phyloP scores from a whole-genome alignment of 2,329 filamentous ascomycete species.

The Xylaria digitata region DNA sequence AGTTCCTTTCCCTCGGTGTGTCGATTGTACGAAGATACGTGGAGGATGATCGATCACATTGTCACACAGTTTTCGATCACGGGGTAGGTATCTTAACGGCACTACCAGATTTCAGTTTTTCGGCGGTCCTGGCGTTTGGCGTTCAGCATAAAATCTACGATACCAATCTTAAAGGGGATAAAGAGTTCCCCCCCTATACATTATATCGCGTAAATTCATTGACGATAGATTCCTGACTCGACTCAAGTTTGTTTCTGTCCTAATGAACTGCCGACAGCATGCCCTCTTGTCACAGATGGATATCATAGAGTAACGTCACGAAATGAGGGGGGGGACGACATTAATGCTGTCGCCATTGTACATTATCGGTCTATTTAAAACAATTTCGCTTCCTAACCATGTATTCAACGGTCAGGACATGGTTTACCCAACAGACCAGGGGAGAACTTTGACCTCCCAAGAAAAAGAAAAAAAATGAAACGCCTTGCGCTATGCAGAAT shows the following conservation, averaged over 20 bases:
- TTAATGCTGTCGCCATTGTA: constrained; percentile 25
- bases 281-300: neutral
- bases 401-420: constrained; percentile 1
- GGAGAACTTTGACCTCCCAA: constrained; percentile 16
- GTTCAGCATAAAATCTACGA: constrained; percentile 22
- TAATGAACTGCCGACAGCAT: too few relatives aligned
- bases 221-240: neutral
- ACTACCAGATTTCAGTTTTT: neutral
- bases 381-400: constrained; percentile 9
- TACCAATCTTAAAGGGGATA: neutral
- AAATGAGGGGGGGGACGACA: neutral
- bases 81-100: neutral
- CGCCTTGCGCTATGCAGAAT: constrained; percentile 41
- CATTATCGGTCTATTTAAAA: constrained; percentile 23
- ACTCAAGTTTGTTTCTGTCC: neutral
- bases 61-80: neutral
- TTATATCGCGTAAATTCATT: neutral
- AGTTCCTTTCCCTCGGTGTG: too few relatives aligned
- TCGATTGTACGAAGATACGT: neutral
- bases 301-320: neutral
- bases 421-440: constrained; percentile 23
- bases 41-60: neutral
- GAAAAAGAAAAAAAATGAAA: constrained; percentile 30
- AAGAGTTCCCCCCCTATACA: neutral
- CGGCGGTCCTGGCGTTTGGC: constrained; percentile 25